Conservation (phyloP, 257 asterid species). For the Solanum ossicruentum region DNA sequence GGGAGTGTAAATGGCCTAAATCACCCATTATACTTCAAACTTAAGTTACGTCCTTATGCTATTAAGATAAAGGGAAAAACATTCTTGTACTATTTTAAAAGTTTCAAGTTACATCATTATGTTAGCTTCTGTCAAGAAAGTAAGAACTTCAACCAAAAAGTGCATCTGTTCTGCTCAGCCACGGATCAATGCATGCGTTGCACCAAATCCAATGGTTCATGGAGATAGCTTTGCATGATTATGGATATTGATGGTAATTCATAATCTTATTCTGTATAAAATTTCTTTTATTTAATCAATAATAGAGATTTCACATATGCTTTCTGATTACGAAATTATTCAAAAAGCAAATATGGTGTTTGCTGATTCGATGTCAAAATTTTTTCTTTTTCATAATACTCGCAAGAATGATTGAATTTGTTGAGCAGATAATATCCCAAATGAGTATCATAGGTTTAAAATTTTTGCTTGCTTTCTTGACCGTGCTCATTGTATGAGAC, state of each 20-base stretch:
- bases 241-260: neutral
- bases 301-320: neutral
- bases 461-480: neutral
- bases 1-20: too few species aligned
- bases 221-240: neutral
- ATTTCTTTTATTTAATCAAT: neutral
- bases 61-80: too few species aligned
- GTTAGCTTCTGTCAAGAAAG: too few species aligned
- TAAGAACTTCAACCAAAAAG: too few species aligned
- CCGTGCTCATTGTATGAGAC: neutral
- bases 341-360: neutral
- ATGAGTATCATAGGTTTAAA: neutral
- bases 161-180: too few species aligned
- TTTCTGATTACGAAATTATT: neutral
- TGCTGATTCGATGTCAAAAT: neutral
- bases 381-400: neutral
- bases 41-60: too few species aligned
- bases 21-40: too few species aligned
- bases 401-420: neutral
- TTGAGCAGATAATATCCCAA: neutral
- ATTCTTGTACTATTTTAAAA: too few species aligned
- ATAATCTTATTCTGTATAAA: neutral
- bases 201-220: neutral
- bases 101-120: too few species aligned
- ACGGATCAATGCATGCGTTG: too few species aligned